A percentile compares a stretch with the other conserved stretches of the same genome.
Conservation (phyloP, 192 early-diverging fungal genomes). For the Coemansia sp. region DNA sequence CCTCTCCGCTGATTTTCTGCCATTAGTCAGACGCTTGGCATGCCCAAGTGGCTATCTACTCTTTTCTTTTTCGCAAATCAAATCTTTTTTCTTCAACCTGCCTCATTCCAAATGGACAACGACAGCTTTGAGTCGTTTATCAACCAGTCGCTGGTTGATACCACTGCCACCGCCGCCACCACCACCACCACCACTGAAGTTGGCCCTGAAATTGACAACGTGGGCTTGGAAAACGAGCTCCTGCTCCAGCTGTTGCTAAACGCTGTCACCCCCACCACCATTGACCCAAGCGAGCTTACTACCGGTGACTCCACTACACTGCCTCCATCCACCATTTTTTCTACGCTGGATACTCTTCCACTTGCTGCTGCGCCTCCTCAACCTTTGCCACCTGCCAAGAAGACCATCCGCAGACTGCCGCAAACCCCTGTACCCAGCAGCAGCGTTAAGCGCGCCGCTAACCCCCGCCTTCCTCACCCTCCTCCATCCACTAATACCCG, state of each 20-base stretch:
- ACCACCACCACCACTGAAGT: neutral
- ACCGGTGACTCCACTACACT: neutral
- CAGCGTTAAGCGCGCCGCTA: constrained; percentile 7
- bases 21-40: too few species aligned
- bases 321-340: constrained; percentile 19
- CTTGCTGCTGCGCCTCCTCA: neutral
- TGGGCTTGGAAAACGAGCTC: constrained; percentile 21
- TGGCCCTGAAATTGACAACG: neutral
- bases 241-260: constrained; percentile 36
- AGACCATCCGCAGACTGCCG: too few species aligned
- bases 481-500: neutral
- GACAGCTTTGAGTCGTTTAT: constrained; percentile 39
- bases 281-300: constrained; percentile 33
- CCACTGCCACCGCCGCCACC: neutral
- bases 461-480: constrained; percentile 28
- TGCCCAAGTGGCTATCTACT: too few species aligned
- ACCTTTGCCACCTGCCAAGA: too few species aligned
- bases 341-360: constrained; percentile 16
- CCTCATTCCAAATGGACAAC: constrained; percentile 9
- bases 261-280: constrained; percentile 14
- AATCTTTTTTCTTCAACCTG: neutral
- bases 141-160: constrained; percentile 44
- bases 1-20: too few species aligned
- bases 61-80: neutral
- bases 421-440: neutral